Evolutionary conservation across 345 rosid species (phyloP).

Genomic region (Adansonia digitata): DNA sequence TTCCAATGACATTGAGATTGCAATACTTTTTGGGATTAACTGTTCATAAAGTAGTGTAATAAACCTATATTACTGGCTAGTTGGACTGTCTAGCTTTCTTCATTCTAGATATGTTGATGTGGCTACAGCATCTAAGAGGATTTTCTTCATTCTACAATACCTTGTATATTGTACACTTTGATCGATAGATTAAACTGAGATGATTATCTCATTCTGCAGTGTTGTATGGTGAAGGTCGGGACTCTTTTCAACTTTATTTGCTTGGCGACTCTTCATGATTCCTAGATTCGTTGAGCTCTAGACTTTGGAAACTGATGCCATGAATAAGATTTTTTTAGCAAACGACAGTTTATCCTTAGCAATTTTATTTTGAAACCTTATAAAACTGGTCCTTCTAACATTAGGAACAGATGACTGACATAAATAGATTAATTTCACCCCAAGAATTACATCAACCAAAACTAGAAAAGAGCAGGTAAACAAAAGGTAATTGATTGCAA

Average conservation of each 20-base stretch:
- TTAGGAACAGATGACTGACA: neutral
- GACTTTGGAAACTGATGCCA: neutral
- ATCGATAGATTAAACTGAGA: too few species aligned
- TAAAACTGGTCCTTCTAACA: neutral
- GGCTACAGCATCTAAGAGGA: neutral
- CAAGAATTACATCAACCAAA: neutral
- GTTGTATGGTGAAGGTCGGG: too few species aligned
- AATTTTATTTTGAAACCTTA: neutral
- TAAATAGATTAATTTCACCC: neutral
- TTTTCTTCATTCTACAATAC: too few species aligned
- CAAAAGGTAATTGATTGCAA: neutral
- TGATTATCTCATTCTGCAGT: too few species aligned
- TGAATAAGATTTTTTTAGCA: neutral
- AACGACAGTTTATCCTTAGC: neutral
- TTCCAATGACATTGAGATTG: neutral
- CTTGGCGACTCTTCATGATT: neutral
- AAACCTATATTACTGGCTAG: neutral
- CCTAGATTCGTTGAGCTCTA: neutral
- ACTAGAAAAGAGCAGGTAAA: neutral
- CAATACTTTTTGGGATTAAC: neutral
- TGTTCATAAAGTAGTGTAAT: neutral
- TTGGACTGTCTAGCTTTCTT: neutral
- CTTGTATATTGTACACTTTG: too few species aligned
- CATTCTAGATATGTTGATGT: neutral
- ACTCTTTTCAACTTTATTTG: too few species aligned